Conservation (phyloP, 129 eudicot species). For the Ambrosia artemisiifolia region DNA sequence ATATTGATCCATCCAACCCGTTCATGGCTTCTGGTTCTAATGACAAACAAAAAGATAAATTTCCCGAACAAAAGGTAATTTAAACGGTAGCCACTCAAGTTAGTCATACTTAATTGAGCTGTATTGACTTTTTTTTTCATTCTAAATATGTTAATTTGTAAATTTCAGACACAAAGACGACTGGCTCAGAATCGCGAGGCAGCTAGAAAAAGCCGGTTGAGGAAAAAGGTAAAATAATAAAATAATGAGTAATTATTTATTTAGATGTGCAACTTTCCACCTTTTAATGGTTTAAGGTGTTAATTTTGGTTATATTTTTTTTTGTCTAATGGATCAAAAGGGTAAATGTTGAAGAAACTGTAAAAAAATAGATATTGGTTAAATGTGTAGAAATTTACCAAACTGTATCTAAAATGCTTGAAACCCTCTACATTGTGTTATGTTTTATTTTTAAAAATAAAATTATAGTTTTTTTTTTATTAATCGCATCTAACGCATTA, state of each 20-base stretch:
- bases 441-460: neutral
- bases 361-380: neutral
- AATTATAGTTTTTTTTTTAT: neutral
- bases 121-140: neutral
- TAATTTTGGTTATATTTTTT: neutral
- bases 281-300: neutral
- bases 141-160: neutral
- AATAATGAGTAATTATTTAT: slow-evolving; percentile 14
- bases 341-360: neutral
- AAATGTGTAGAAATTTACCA: neutral
- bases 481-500: neutral
- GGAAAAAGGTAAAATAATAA: slow-evolving; percentile 68
- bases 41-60: slow-evolving; percentile 76
- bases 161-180: slow-evolving; percentile 64
- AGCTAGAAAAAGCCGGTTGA: slow-evolving; percentile 91
- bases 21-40: slow-evolving; percentile 71
- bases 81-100: neutral
- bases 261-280: neutral
- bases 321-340: neutral
- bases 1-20: slow-evolving; percentile 51
- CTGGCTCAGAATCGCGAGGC: slow-evolving; percentile 99
- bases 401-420: neutral
- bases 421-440: neutral
- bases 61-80: slow-evolving; percentile 75
- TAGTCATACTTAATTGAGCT: neutral